Evolutionary conservation across 1,284 basidiomycete species (phyloP), one percentile per base, ranked within the genome.

Genomic region (Apiotrichum gracile): DNA sequence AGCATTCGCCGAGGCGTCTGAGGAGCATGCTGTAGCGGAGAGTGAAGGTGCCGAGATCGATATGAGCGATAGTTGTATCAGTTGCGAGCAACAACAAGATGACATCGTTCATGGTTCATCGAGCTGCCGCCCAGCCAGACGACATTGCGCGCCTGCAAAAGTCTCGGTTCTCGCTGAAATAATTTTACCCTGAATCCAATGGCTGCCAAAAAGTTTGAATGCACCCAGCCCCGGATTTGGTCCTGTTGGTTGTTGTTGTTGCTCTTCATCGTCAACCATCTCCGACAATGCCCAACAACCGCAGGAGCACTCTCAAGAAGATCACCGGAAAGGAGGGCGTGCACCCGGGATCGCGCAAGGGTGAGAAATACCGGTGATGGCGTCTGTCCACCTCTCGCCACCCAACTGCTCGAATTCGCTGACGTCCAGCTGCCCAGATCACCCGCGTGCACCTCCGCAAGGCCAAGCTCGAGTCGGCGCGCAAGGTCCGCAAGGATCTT

Each of bases 361-460:
- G 72, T 72, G 37, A 29, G 63, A 54, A 0, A 4, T 12, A 2
- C 6, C 7, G 12, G 21, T 8, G 21, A 24, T 39, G 38, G 10
- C 8, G 19, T 22, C 21, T 8, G 7, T 13, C 21, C 5, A 10
- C 19, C 13, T 10, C 21, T 39, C 19, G 9, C 38, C 38, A 39
- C 21, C 21, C 38, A 21, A 22, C 21, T 35, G 9, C 33, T 17
- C 16, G 2, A 7, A 16, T 24, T 27, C 19, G 25, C 56, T 57
- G 21, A 57, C 46, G 29, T 16, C 26, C 51, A 78, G 90, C 91
- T 3, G 83, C 81, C 19, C 90, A 91, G 68, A 78, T 91, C 12
- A 79, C 82, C 19, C 82, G 89, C 34, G 81, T 83, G 49, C 81
- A 85, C 47, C 74, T 89, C 24, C 80, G 89, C 52, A 85, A 85